A percentile compares a stretch with the other conserved stretches of the same genome.
These are phyloP conservation scores for Aquilaria sinensis DNA, from an alignment of 345 rosid genomes.

Conservation along the genomic window DNA sequence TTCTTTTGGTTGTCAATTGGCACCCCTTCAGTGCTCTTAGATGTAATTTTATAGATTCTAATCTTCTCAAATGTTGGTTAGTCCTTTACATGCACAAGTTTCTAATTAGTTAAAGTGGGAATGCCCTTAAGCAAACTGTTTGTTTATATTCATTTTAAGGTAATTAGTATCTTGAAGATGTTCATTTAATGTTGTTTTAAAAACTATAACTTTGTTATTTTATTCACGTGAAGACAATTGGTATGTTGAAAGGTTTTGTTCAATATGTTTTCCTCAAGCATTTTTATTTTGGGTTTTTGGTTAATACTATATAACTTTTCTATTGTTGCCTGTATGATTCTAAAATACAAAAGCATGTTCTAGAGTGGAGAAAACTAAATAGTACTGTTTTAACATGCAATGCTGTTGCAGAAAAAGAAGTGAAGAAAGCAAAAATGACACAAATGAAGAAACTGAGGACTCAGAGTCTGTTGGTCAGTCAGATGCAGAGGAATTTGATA, in stretches of 20 bases:
- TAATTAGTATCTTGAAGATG: neutral
- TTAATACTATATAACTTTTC: too few relatives aligned
- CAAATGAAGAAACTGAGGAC: conserved; percentile 42
- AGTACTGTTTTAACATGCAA: too few relatives aligned
- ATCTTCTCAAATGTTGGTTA: neutral
- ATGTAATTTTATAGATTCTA: neutral
- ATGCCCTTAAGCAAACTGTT: neutral
- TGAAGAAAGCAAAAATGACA: conserved; percentile 48
- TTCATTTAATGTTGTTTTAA: neutral
- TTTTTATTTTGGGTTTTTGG: too few relatives aligned
- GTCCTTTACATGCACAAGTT: neutral
- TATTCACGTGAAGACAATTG: neutral
- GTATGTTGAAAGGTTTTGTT: too few relatives aligned
- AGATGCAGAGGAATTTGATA: conserved; percentile 30
- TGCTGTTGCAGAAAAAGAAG: conserved; percentile 38
- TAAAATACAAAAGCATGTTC: too few relatives aligned
- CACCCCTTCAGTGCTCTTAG: too few relatives aligned
- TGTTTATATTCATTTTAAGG: neutral
- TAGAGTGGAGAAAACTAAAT: too few relatives aligned
- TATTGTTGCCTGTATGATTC: too few relatives aligned
- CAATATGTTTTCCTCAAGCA: too few relatives aligned
- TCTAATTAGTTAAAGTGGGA: neutral
- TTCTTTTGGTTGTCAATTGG: too few relatives aligned
- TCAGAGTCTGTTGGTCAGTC: conserved; percentile 28
- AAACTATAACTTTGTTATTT: neutral